Conservation (phyloP, 768 basidiomycete genomes). For the Suillus occidentalis region DNA sequence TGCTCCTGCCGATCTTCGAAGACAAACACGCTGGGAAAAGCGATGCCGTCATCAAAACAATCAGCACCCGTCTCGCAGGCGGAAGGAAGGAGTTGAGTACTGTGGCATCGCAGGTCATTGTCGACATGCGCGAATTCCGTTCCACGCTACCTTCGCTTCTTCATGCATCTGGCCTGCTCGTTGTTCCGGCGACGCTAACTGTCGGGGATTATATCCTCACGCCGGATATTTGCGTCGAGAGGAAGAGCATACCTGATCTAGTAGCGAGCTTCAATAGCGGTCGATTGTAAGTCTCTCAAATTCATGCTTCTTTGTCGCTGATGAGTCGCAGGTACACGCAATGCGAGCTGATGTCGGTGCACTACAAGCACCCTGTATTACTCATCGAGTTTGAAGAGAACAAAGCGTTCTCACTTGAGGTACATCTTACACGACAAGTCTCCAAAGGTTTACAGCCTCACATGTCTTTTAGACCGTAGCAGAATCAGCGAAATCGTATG, state of each 20-base stretch:
- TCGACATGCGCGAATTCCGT: conserved; percentile 96
- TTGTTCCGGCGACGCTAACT: conserved; percentile 84
- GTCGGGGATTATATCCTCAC: conserved; percentile 96
- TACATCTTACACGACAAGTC: conserved; percentile 29
- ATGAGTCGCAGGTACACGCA: conserved; percentile 75
- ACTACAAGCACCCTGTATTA: conserved; percentile 92
- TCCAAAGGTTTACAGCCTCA: background rate
- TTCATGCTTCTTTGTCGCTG: conserved; percentile 1
- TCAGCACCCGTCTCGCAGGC: conserved; percentile 84
- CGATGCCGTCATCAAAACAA: conserved; percentile 73
- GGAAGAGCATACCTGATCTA: conserved; percentile 92
- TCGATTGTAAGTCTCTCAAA: conserved; percentile 66
- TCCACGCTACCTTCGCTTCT: conserved; percentile 67
- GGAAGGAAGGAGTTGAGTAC: conserved; percentile 67
- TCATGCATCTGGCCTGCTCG: too few relatives aligned
- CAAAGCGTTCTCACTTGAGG: conserved; percentile 90
- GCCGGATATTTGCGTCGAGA: conserved; percentile 93
- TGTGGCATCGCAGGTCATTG: conserved; percentile 85
- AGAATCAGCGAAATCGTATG: conserved; percentile 63
- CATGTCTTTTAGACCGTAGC: conserved; percentile 49
- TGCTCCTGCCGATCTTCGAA: conserved; percentile 84
- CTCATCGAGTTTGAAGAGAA: conserved; percentile 98
- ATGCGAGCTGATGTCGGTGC: conserved; percentile 94
- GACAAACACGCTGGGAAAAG: conserved; percentile 45
- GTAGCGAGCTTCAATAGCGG: conserved; percentile 94